Evolutionary conservation across 768 basidiomycete species (phyloP).

Genomic region (Neoboletus brunneissimus): DNA sequence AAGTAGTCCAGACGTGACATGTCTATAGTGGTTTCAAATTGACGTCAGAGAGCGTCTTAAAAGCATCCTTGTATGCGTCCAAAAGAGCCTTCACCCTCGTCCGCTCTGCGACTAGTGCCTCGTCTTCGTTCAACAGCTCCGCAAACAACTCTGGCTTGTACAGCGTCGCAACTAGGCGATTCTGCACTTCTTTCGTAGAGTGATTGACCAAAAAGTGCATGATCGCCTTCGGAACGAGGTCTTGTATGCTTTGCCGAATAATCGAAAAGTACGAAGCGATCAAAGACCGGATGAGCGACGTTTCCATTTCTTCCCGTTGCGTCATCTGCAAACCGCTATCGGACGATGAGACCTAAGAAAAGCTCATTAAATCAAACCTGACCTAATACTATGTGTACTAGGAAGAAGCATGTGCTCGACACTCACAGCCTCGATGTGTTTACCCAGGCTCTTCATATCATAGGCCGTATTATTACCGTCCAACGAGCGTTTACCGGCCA

Average conservation of each 20-base stretch:
- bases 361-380: slow-evolving; percentile 6
- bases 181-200: slow-evolving; percentile 96
- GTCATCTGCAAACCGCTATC: slow-evolving; percentile 64
- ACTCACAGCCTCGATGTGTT: slow-evolving; percentile 95
- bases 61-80: slow-evolving; percentile 95
- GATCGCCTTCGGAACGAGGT: slow-evolving; percentile 95
- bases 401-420: background rate
- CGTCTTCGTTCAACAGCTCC: slow-evolving; percentile 92
- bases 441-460: slow-evolving; percentile 98
- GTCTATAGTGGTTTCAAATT: slow-evolving; percentile 60
- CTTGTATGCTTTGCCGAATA: slow-evolving; percentile 94
- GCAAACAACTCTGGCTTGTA: slow-evolving; percentile 94
- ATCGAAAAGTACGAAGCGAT: slow-evolving; percentile 96
- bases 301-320: slow-evolving; percentile 94
- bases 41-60: slow-evolving; percentile 82
- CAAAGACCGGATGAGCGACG: slow-evolving; percentile 87
- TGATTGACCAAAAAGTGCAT: slow-evolving; percentile 98
- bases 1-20: background rate
- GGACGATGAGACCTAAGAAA: slow-evolving; percentile 50
- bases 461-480: slow-evolving; percentile 84
- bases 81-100: slow-evolving; percentile 90
- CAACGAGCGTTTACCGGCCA: slow-evolving; percentile 62
- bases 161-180: slow-evolving; percentile 87
- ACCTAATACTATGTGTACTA: slow-evolving; percentile 6
- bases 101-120: slow-evolving; percentile 90